Evolutionary conservation across 2,329 filamentous ascomycete species (phyloP), one percentile per base, ranked within the genome.

Genomic region (Chaetomium globosum): DNA sequence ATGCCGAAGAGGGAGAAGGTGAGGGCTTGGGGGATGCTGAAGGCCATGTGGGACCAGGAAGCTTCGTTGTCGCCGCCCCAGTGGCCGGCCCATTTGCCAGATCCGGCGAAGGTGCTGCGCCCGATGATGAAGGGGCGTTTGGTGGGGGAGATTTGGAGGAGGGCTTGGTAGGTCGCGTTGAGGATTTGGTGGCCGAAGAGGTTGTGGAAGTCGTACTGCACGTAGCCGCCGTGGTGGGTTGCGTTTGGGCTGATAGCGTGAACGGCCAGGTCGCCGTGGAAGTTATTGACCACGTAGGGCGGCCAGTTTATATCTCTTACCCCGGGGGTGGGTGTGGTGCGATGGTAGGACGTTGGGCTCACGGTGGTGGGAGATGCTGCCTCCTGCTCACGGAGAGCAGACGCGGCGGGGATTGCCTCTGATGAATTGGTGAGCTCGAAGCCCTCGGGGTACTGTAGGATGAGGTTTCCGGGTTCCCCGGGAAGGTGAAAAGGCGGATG

Each of bases 121-220:
- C 89, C 90, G 72, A 96, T 84, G 73, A 96, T 90, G 77, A 96
- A 91, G 0, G 92, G 92, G 0, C 92, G 87, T 75, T 90, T 90
- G 16, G 79, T 81, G 0, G 89, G 86, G 66, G 86, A 85, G 21
- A 91, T 80, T 2, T 80, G 75, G 3, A 88, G 79, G 36, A 95
- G 84, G 64, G 87, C 90, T 55, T 89, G 79, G 73, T 92, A 92
- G 0, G 92, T 95, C 10, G 90, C 89, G 66, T 90, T 89, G 64
- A 92, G 80, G 69, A 93, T 90, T 74, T 89, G 87, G 71, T 90
- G 83, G 0, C 91, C 91, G 72, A 83, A 94, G 1, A 95, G 78
- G 73, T 91, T 95, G 80, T 96, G 92, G 30, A 91, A 73, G 73
- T 96, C 91, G 73, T 96, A 96, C 74, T 96, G 89, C 49, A 85